Conservation (phyloP, 2,329 filamentous ascomycete genomes). For the Hypocrella siamensis region DNA sequence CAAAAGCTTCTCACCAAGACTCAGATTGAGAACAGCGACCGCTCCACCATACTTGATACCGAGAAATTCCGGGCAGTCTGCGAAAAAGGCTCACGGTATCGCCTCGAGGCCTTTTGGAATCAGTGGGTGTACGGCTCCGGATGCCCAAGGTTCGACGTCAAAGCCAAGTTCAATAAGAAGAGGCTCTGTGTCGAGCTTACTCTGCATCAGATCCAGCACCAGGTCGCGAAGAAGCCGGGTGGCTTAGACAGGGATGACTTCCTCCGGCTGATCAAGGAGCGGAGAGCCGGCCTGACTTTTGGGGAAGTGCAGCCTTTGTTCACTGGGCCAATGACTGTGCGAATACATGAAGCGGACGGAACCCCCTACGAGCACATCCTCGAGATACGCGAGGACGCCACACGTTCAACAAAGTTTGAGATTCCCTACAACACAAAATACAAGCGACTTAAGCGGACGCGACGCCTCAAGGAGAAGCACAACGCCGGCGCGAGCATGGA, state of each 20-base stretch:
- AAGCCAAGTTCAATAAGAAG: slow-evolving; percentile 94
- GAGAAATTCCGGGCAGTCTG: slow-evolving; percentile 69
- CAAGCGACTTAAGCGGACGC: slow-evolving; percentile 84
- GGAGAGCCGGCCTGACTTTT: slow-evolving; percentile 50
- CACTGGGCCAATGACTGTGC: slow-evolving; percentile 91
- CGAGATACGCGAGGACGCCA: slow-evolving; percentile 75
- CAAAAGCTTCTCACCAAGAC: slow-evolving; percentile 75
- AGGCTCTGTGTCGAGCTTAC: slow-evolving; percentile 86
- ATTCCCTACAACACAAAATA: slow-evolving; percentile 99
- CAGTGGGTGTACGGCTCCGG: slow-evolving; percentile 87
- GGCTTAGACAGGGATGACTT: slow-evolving; percentile 59
- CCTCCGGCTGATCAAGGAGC: slow-evolving; percentile 71
- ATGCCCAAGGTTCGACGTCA: slow-evolving; percentile 75
- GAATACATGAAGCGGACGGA: slow-evolving; percentile 94
- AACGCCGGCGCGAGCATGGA: slow-evolving; percentile 42
- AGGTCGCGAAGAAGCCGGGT: slow-evolving; percentile 18
- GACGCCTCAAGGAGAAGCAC: slow-evolving; percentile 63
- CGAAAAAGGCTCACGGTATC: slow-evolving; percentile 76
- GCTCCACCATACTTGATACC: slow-evolving; percentile 59
- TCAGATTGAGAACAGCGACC: slow-evolving; percentile 43
- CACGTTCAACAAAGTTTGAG: slow-evolving; percentile 63
- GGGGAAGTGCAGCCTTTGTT: slow-evolving; percentile 65
- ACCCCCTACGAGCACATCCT: slow-evolving; percentile 97
- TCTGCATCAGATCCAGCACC: slow-evolving; percentile 59
- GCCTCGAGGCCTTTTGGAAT: slow-evolving; percentile 78